These are phyloP conservation scores for Arabidopsis arenosa DNA, from an alignment of 345 rosid genomes.

Conservation along the genomic window DNA sequence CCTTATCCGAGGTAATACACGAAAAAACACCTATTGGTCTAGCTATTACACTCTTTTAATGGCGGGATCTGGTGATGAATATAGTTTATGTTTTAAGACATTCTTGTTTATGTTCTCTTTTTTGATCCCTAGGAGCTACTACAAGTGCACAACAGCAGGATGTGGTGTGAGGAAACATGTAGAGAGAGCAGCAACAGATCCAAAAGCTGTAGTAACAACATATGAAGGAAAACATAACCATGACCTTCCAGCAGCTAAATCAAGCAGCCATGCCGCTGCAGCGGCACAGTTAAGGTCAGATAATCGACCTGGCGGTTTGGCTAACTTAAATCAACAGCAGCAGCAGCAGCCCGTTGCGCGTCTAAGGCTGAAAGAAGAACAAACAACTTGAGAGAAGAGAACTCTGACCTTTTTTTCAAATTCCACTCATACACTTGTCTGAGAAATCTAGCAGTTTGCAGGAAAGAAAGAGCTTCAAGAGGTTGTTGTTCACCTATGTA, in stretches of 20 bases:
- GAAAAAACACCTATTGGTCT: neutral
- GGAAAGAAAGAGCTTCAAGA: conserved; percentile 28
- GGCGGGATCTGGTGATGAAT: neutral
- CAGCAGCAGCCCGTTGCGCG: conserved; percentile 63
- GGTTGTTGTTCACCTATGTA: conserved; percentile 20
- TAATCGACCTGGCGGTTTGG: conserved; percentile 39
- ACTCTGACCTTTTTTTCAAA: conserved; percentile 5
- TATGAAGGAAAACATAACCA: conserved; percentile 97
- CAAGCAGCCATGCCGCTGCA: conserved; percentile 60
- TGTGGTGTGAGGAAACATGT: conserved; percentile 95
- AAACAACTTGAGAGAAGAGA: conserved; percentile 43
- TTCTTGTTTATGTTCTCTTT: conserved; percentile 14
- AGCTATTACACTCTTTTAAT: neutral
- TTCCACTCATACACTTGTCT: conserved; percentile 11
- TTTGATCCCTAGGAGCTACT: conserved; percentile 70
- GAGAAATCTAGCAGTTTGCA: conserved; percentile 34
- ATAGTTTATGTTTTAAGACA: neutral
- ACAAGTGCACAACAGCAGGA: conserved; percentile 88
- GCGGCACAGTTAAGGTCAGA: conserved; percentile 51
- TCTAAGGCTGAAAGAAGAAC: conserved; percentile 73
- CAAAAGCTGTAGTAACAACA: conserved; percentile 93
- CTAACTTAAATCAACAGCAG: conserved; percentile 44
- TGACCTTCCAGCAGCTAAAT: conserved; percentile 73
- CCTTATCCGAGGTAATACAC: conserved; percentile 79
- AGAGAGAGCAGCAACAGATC: conserved; percentile 93